A percentile compares a stretch with the other conserved stretches of the same genome.
Conservation (phyloP, 768 basidiomycete species). For the Tubosaeta brunneosetosa region DNA sequence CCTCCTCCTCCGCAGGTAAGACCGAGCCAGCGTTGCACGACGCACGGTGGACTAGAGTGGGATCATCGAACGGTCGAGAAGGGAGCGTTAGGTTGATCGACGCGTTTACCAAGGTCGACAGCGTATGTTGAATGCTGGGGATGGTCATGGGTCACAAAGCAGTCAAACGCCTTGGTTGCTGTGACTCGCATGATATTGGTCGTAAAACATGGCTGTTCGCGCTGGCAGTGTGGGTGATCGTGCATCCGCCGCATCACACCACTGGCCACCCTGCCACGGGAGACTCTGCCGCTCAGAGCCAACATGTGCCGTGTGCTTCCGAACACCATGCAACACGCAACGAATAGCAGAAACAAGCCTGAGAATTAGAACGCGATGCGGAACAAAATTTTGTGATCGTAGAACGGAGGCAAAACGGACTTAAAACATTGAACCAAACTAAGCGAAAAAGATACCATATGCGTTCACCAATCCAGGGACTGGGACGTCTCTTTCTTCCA, state of each 20-base stretch:
- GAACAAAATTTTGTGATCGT: too few relatives aligned
- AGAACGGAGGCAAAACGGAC: too few relatives aligned
- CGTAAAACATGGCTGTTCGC: background rate
- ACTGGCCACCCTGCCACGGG: background rate
- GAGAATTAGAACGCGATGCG: background rate
- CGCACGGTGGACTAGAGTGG: slow-evolving; percentile 7
- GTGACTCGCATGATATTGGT: background rate
- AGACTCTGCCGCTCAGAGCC: background rate
- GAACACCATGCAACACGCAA: too few relatives aligned
- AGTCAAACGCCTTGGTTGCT: background rate
- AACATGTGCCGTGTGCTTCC: background rate
- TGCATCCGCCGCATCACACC: too few relatives aligned
- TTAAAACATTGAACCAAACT: too few relatives aligned
- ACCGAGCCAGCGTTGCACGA: slow-evolving; percentile 14
- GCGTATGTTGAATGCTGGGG: background rate
- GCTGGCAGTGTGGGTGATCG: background rate
- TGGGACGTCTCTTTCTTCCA: slow-evolving; percentile 26
- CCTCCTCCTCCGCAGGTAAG: slow-evolving; percentile 13
- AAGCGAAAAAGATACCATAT: background rate
- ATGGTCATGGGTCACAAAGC: slow-evolving; percentile 5
- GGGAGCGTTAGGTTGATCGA: slow-evolving; percentile 26
- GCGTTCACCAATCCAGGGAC: slow-evolving; percentile 1
- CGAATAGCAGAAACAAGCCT: too few relatives aligned
- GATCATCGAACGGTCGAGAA: slow-evolving; percentile 18
- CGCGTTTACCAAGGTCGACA: slow-evolving; percentile 19